These are phyloP conservation scores for Talaromyces thailandensis DNA, from an alignment of 495 filamentous ascomycete species.

Conservation along the genomic window DNA sequence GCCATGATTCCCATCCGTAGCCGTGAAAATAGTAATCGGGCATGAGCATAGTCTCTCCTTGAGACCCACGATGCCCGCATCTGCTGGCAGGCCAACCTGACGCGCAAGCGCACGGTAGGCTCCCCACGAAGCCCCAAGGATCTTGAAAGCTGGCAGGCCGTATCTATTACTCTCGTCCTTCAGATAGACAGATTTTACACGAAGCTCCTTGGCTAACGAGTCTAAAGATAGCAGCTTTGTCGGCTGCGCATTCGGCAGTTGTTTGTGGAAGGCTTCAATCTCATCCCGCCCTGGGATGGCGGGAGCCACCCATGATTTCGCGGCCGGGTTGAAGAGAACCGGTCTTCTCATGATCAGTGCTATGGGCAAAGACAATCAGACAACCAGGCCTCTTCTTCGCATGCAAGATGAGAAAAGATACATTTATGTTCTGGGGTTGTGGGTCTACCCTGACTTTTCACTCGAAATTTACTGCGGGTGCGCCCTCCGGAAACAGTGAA, in stretches of 20 bases:
- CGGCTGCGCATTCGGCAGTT: slow-evolving; percentile 37
- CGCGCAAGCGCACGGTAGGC: slow-evolving; percentile 44
- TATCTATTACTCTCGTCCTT: slow-evolving; percentile 52
- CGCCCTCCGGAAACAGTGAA: neutral
- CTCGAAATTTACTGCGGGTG: neutral
- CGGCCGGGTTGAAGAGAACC: neutral
- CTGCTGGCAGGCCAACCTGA: slow-evolving; percentile 30
- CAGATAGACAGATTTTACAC: slow-evolving; percentile 42
- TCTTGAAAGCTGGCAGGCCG: slow-evolving; percentile 66
- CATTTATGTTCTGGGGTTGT: neutral
- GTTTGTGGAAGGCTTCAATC: slow-evolving; percentile 34
- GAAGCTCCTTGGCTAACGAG: slow-evolving; percentile 44
- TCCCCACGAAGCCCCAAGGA: slow-evolving; percentile 69
- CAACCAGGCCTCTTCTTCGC: neutral
- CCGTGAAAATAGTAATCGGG: slow-evolving; percentile 34
- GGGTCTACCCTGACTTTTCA: neutral
- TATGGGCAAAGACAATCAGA: neutral
- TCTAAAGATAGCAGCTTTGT: slow-evolving; percentile 45
- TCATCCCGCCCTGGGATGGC: neutral
- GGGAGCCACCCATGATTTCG: neutral
- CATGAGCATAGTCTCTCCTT: slow-evolving; percentile 4
- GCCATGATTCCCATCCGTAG: slow-evolving; percentile 67
- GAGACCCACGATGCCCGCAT: slow-evolving; percentile 29
- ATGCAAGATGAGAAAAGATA: neutral
- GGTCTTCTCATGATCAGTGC: neutral